Evolutionary conservation across 306 rosid species (phyloP), one percentile per base, ranked within the genome.

Genomic region (Rubus parviflorus): DNA sequence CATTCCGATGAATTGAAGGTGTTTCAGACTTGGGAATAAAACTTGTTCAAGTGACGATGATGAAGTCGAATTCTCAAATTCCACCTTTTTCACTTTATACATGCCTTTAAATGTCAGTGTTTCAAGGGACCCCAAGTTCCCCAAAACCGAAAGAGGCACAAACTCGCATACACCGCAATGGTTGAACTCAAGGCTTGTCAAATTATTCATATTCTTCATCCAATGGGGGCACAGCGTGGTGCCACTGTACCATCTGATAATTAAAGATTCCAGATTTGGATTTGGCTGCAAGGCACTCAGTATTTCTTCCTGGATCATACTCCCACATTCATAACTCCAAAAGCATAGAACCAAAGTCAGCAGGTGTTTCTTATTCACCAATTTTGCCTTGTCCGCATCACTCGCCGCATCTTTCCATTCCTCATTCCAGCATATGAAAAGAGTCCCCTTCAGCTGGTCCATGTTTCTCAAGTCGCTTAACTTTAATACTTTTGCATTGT

Each of bases 391-490:
- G 35, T 30, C 35, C 2, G 35, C 35, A 30, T 30, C 35, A 30
- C 30, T n/a, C 35, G 2, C 47, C 16, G 2, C 47, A 4, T 74
- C 49, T 3, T 41, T 30, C 5, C 23, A 5, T 35, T 7, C 5
- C 4, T 13, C 35, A 17, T 5, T 0, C 37, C 1, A 3, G 0
- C 0, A 0, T 2, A 73, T 7, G 0, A 0, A 0, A 3, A 62
- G 19, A 30, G 16, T 15, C 2, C 78, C n/a, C 5, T 5, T 6
- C 4, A 58, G 43, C 8, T 25, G 3, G 10, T 19, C 53, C 69
- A 60, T 9, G 13, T 12, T 5, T 13, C 23, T 19, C 11, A 53
- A 2, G 3, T 49, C n/a, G 16, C 54, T 49, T 15, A 49, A 47
- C 2, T 47, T 10, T 5, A 47, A 47, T 30, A 30, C 35, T 30